Evolutionary conservation across 2,329 filamentous ascomycete genomes (phyloP).

Genomic region (Plectosphaerella sp.): DNA sequence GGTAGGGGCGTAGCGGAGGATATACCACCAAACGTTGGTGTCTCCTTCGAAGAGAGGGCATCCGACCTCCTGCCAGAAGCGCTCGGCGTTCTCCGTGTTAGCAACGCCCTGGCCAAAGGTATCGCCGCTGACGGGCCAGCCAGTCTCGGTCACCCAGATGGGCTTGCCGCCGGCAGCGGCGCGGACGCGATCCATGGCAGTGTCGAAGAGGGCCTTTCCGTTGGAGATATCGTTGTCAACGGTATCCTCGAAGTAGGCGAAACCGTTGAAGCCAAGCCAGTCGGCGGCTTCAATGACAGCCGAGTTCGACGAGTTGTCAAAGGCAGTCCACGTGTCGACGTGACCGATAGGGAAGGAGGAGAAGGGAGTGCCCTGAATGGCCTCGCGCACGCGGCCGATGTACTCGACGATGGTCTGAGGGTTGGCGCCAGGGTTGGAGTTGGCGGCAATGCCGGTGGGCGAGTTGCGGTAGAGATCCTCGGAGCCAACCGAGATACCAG

Average conservation of each 20-base stretch:
- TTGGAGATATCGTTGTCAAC: conserved; percentile 61
- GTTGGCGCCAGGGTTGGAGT: conserved; percentile 57
- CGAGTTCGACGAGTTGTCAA: conserved; percentile 67
- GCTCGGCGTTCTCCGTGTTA: conserved; percentile 63
- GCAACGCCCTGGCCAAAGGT: conserved; percentile 59
- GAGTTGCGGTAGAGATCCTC: conserved; percentile 84
- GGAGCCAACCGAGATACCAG: conserved; percentile 79
- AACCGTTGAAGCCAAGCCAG: conserved; percentile 80
- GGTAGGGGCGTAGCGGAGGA: conserved; percentile 60
- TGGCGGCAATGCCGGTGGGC: conserved; percentile 59
- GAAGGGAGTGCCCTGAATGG: conserved; percentile 59
- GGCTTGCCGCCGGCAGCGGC: conserved; percentile 59
- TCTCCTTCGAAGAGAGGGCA: conserved; percentile 61
- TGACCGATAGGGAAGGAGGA: conserved; percentile 61
- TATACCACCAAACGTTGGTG: conserved; percentile 72
- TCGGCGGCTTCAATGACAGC: conserved; percentile 66
- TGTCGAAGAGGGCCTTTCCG: conserved; percentile 63
- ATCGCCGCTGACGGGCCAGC: conserved; percentile 73
- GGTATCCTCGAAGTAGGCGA: conserved; percentile 77
- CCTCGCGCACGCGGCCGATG: conserved; percentile 62
- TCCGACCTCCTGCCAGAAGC: conserved; percentile 76
- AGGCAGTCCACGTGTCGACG: conserved; percentile 85
- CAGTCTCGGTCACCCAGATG: conserved; percentile 86
- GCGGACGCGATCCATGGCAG: conserved; percentile 57
- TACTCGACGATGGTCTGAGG: conserved; percentile 62